Base-by-base conservation (phyloP, 345 rosid genomes). In the Cardamine occulta region DNA sequence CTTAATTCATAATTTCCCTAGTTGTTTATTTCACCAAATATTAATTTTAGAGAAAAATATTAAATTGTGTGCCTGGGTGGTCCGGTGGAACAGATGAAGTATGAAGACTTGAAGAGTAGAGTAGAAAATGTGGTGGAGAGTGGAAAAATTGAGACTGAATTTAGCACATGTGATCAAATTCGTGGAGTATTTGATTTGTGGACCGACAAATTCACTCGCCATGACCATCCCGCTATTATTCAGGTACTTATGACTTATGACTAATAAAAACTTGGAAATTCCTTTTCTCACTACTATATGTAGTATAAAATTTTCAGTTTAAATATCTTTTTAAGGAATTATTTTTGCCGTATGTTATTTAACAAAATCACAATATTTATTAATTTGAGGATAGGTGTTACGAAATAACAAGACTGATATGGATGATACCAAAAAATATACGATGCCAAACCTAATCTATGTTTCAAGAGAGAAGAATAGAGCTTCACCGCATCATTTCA, bases 371-470 rank as follows among this genome's bases (percentile, higher is more conserved):
- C 7, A 12, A 13, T 60, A n/a, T 28, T 28, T 28, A 5, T 28
- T 28, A 42, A 32, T 58, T 28, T 54, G 60, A 17, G 53, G 10
- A 5, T 72, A 88, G 91, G 83, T 90, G 34, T 34, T 90, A 23
- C 48, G 83, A 54, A 88, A 88, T 7, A 84, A 60, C 3, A 78
- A 57, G 53, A 80, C 29, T 6, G 85, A 86, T 37, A 80, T 8
- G 65, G 94, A 90, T 58, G 15, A 75, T 4, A 47, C 26, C 1
- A 90, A 42, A 42, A 32, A 83, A 0, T 13, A 66, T 37, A 21
- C 1, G 10, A 45, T 90, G 88, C 91, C 96, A 40, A 90, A 84
- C 23, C 84, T 93, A 45, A 78, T 90, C 5, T 93, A 90, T 44
- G 73, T 93, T 39, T 85, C 95, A 1, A 74, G 98, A 66, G 84